A percentile compares a stretch with the other conserved stretches of the same genome.
phyloP scores from a whole-genome alignment of 331 rosid genomes.

The Rhamnella rubrinervis region DNA sequence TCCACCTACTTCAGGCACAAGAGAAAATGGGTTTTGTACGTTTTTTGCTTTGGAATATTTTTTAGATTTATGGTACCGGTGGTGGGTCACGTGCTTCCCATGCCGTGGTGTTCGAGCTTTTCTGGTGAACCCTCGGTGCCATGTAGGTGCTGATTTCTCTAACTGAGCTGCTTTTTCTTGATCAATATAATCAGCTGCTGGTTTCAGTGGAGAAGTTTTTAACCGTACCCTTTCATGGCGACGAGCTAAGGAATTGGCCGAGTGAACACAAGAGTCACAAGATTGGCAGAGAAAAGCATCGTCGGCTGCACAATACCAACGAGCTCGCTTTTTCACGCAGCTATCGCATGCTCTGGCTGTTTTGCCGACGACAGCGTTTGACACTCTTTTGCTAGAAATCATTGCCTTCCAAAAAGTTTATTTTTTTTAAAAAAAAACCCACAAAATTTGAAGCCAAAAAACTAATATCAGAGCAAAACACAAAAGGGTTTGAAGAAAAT shows the following conservation, averaged over 20 bases:
- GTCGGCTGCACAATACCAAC: constrained; percentile 97
- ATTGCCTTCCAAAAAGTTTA: constrained; percentile 25
- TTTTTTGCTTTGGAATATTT: not conserved
- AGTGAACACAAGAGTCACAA: constrained; percentile 84
- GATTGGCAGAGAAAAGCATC: constrained; percentile 91
- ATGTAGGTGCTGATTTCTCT: constrained; percentile 35
- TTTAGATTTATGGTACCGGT: not conserved
- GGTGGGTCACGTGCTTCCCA: constrained; percentile 32
- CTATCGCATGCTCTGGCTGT: constrained; percentile 88
- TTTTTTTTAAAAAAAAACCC: not conserved
- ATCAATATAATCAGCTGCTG: not conserved
- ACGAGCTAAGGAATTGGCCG: constrained; percentile 72
- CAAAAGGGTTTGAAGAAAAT: not conserved
- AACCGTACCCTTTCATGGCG: constrained; percentile 71
- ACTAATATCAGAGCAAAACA: not conserved
- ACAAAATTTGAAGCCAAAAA: not conserved
- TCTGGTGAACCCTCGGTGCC: constrained; percentile 69
- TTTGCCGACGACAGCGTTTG: constrained; percentile 65
- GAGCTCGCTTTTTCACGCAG: constrained; percentile 79
- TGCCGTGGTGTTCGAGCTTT: constrained; percentile 77
- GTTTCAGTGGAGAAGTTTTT: constrained; percentile 27
- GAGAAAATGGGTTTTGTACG: constrained; percentile 37
- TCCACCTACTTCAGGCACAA: constrained; percentile 66
- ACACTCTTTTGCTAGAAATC: constrained; percentile 41
- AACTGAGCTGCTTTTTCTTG: not conserved